A percentile compares a stretch with the other conserved stretches of the same genome.
Conservation (phyloP, 169 alveolate genomes). For the Plasmodium malariae region DNA sequence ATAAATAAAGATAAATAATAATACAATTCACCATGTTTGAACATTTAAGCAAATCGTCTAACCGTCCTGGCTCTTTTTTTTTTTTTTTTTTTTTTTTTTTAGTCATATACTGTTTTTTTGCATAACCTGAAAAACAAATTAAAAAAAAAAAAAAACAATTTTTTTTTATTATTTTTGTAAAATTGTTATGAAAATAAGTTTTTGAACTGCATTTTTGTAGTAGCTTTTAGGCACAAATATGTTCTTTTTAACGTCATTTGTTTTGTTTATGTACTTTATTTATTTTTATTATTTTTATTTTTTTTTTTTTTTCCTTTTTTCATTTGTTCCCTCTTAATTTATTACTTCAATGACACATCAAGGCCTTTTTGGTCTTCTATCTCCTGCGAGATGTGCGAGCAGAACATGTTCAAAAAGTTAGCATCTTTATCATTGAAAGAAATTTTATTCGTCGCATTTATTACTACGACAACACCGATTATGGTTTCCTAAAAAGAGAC, state of each 20-base stretch:
- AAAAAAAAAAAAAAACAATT: not conserved
- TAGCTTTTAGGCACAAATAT: too few species aligned
- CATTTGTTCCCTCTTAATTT: not conserved
- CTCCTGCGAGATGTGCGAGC: constrained; percentile 43
- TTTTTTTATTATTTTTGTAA: not conserved
- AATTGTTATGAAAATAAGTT: not conserved
- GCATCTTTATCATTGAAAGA: constrained; percentile 39
- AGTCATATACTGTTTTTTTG: constrained; percentile 51
- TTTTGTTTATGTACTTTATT: not conserved
- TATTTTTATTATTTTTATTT: not conserved
- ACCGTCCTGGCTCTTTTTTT: too few species aligned
- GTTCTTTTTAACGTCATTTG: not conserved
- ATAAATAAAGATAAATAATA: too few species aligned
- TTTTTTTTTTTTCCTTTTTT: too few species aligned
- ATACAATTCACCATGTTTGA: too few species aligned
- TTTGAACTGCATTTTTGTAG: too few species aligned
- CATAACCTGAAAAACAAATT: constrained; percentile 50
- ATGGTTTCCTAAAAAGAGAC: constrained; percentile 14
- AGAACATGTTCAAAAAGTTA: constrained; percentile 30
- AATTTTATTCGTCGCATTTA: constrained; percentile 17
- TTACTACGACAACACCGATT: constrained; percentile 19
- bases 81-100: not conserved
- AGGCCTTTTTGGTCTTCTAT: constrained; percentile 16
- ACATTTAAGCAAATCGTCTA: too few species aligned
- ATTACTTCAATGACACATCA: constrained; percentile 10